These are phyloP conservation scores for Centrapalus pauciflorus DNA, from an alignment of 129 eudicot species.

Conservation along the genomic window DNA sequence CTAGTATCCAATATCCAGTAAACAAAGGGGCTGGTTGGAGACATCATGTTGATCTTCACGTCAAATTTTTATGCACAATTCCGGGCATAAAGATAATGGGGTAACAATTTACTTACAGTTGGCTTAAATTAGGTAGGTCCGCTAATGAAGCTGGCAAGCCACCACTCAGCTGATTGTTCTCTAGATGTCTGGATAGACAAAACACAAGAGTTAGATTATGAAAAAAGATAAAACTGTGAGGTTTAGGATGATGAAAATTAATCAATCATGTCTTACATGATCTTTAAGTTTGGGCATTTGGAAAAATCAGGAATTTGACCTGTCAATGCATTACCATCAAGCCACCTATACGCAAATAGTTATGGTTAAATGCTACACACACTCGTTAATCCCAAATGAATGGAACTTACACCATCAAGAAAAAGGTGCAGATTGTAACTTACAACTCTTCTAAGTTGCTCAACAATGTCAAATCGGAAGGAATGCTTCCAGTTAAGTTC, in stretches of 20 bases:
- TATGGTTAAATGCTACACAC: neutral
- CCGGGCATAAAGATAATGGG: neutral
- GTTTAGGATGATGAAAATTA: neutral
- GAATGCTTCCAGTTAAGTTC: slow-evolving; percentile 79
- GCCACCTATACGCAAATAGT: slow-evolving; percentile 50
- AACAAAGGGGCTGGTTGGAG: too few relatives aligned
- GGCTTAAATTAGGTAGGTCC: slow-evolving; percentile 62
- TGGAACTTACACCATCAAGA: neutral
- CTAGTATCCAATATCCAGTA: too few relatives aligned
- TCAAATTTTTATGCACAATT: too few relatives aligned
- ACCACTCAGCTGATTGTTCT: slow-evolving; percentile 80
- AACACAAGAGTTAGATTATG: slow-evolving; percentile 10
- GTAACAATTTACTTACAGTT: slow-evolving; percentile 59
- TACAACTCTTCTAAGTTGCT: slow-evolving; percentile 73
- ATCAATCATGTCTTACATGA: slow-evolving; percentile 42
- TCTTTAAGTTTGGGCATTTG: slow-evolving; percentile 70
- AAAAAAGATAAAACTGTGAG: slow-evolving; percentile 6
- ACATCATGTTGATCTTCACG: too few relatives aligned
- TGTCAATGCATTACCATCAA: slow-evolving; percentile 75
- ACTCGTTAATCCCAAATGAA: neutral
- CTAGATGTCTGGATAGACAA: slow-evolving; percentile 65
- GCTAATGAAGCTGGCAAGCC: slow-evolving; percentile 65
- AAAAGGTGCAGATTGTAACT: slow-evolving; percentile 29
- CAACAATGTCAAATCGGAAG: slow-evolving; percentile 65
- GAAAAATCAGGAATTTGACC: slow-evolving; percentile 89